These are phyloP conservation scores for Patellifolia procumbens DNA, from an alignment of 179 eudicot genomes.

Conservation along the genomic window DNA sequence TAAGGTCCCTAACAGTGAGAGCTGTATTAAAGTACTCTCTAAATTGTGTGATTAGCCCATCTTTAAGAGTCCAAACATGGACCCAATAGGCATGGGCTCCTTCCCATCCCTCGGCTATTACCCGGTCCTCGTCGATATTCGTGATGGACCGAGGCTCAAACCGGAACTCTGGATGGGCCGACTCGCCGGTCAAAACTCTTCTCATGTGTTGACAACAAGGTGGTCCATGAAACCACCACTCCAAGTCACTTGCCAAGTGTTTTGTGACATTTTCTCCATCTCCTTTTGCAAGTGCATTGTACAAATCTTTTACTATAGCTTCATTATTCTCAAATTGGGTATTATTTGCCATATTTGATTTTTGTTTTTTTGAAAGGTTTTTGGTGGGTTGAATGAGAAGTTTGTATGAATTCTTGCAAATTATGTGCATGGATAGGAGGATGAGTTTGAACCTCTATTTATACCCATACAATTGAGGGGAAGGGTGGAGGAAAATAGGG, in stretches of 20 bases:
- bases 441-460: conserved; percentile 16
- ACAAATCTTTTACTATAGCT: conserved; percentile 46
- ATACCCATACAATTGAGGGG: conserved; percentile 13
- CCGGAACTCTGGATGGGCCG: conserved; percentile 39
- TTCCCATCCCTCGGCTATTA: conserved; percentile 76
- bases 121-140: conserved; percentile 47
- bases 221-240: conserved; percentile 93
- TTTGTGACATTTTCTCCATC: conserved; percentile 34
- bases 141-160: conserved; percentile 59
- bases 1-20: conserved; percentile 59
- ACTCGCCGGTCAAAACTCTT: conserved; percentile 60
- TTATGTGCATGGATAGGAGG: conserved; percentile 14
- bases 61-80: conserved; percentile 71
- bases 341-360: conserved; percentile 11
- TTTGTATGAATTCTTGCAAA: neutral
- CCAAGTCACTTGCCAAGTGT: conserved; percentile 54
- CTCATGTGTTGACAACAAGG: conserved; percentile 82
- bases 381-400: neutral
- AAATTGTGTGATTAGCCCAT: conserved; percentile 58
- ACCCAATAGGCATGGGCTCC: conserved; percentile 71
- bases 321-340: conserved; percentile 38
- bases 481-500: conserved; percentile 8
- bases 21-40: conserved; percentile 77
- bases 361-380: neutral
- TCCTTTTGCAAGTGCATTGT: conserved; percentile 49